Evolutionary conservation across 1,284 basidiomycete species (phyloP).

Genomic region (Boletellus dicymbophilus): DNA sequence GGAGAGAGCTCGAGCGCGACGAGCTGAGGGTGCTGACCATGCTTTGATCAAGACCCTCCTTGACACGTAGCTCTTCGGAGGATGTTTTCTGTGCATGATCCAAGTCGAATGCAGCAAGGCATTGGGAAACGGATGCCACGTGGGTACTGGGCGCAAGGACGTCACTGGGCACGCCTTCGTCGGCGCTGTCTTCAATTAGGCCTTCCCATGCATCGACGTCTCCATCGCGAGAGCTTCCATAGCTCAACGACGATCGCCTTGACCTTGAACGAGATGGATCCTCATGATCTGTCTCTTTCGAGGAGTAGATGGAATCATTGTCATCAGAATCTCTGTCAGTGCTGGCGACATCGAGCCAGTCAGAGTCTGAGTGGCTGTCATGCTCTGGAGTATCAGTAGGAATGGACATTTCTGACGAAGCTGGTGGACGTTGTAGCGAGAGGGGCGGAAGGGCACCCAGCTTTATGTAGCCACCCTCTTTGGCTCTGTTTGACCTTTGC

Average conservation of each 20-base stretch:
- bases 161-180: slow-evolving; percentile 41
- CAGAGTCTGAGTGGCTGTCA: slow-evolving; percentile 71
- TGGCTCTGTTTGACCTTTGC: slow-evolving; percentile 29
- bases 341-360: slow-evolving; percentile 76
- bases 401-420: slow-evolving; percentile 21
- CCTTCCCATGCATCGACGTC: slow-evolving; percentile 77
- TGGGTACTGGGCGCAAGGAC: slow-evolving; percentile 31
- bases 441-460: slow-evolving; percentile 27
- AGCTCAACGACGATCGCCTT: slow-evolving; percentile 65
- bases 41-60: slow-evolving; percentile 74
- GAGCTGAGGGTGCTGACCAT: slow-evolving; percentile 73
- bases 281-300: slow-evolving; percentile 59
- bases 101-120: slow-evolving; percentile 25
- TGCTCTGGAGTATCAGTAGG: slow-evolving; percentile 52
- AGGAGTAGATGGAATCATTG: slow-evolving; percentile 60
- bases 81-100: slow-evolving; percentile 28
- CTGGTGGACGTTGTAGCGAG: slow-evolving; percentile 34
- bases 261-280: slow-evolving; percentile 54
- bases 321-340: slow-evolving; percentile 64
- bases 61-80: slow-evolving; percentile 64
- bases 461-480: slow-evolving; percentile 26
- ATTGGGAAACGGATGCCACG: slow-evolving; percentile 28
- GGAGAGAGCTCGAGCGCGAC: slow-evolving; percentile 62
- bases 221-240: slow-evolving; percentile 61
- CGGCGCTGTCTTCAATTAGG: slow-evolving; percentile 58